Base-by-base conservation (phyloP, 352 stramenopile genomes). In the Globisporangium radiosum region DNA sequence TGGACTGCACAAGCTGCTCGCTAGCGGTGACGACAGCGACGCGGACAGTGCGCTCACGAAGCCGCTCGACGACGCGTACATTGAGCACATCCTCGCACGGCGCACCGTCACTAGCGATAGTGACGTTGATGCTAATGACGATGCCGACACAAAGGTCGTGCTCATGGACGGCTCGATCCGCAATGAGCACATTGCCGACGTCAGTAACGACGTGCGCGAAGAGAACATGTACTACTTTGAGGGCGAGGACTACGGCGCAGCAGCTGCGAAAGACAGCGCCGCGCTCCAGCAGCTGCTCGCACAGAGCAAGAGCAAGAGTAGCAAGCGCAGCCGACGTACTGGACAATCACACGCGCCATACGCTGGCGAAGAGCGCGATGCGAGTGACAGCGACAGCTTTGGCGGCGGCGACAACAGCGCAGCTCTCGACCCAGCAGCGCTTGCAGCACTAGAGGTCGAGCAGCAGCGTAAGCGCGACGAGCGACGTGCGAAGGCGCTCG, bases 211-310 rank as follows among this genome's bases (percentile, higher is more conserved):
- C 56, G 77, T 89, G 33, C 67, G 61, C 5, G 82, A 88, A 50
- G 82, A 89, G 37, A 90, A 90, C 47, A 92, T 92, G 76, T 90
- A 92, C 65, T 90, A 88, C 53, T 92, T 89, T 64, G 80, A 92
- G 54, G 82, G 82, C 25, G 73, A 86, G 63, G 80, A 92, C 56
- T 90, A 89, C 54, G 78, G 73, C 15, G 78, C 72, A 14, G 65
- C 64, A 14, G 40, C 4, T 55, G 45, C 45, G 14, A 69, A 76
- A 60, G 76, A 88, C 62, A 60, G 66, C 13, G 59, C 73, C 47
- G 55, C 75, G 54, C 65, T 90, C 1, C 53, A 71, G 11, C 71
- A 75, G 39, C 51, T 87, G 3, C 76, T 74, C 33, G 49, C 59
- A 3, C 61, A 68, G 9, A 56, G 64, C 17, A 54, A 59, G 9